Conservation (phyloP, 2,329 filamentous ascomycete species). For the Monosporascus sp. region DNA sequence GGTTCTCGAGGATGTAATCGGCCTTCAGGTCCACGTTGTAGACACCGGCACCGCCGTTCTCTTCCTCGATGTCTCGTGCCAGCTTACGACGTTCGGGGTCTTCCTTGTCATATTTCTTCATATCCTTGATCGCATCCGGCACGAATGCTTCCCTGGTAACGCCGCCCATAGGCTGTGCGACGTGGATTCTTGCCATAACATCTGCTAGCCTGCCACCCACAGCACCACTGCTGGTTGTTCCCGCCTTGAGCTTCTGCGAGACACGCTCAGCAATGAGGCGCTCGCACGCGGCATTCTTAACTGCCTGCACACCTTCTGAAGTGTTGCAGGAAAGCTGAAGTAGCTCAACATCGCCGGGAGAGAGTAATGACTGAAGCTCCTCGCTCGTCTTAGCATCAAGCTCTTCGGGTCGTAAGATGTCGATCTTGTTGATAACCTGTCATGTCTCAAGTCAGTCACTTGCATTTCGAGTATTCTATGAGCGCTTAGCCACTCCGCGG, state of each 20-base stretch:
- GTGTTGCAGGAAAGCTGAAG: slow-evolving; percentile 93
- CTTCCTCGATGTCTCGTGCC: slow-evolving; percentile 81
- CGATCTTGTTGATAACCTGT: slow-evolving; percentile 88
- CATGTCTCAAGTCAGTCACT: not conserved
- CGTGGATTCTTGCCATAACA: slow-evolving; percentile 90
- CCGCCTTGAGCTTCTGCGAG: slow-evolving; percentile 91
- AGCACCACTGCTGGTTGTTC: slow-evolving; percentile 69
- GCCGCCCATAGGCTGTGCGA: slow-evolving; percentile 86
- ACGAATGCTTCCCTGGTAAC: slow-evolving; percentile 77
- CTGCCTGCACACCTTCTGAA: slow-evolving; percentile 85
- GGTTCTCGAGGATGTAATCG: slow-evolving; percentile 80
- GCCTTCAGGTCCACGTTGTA: slow-evolving; percentile 90
- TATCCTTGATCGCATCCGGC: slow-evolving; percentile 73
- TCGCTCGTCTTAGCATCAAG: slow-evolving; percentile 73
- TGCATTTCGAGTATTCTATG: too few species aligned
- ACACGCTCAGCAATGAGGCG: slow-evolving; percentile 88
- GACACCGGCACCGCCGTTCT: slow-evolving; percentile 91
- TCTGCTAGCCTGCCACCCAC: slow-evolving; percentile 81
- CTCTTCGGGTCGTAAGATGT: slow-evolving; percentile 82
- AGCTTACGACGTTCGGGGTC: slow-evolving; percentile 80
- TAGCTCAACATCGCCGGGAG: slow-evolving; percentile 85
- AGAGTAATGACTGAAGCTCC: slow-evolving; percentile 73
- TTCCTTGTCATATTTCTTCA: slow-evolving; percentile 84
- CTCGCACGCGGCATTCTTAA: slow-evolving; percentile 94
- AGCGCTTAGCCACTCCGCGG: too few species aligned